A percentile compares a stretch with the other conserved stretches of the same genome.
These are phyloP conservation scores for Schwanniomyces pseudopolymorphus DNA, from an alignment of 805 yeast species.

Conservation along the genomic window DNA sequence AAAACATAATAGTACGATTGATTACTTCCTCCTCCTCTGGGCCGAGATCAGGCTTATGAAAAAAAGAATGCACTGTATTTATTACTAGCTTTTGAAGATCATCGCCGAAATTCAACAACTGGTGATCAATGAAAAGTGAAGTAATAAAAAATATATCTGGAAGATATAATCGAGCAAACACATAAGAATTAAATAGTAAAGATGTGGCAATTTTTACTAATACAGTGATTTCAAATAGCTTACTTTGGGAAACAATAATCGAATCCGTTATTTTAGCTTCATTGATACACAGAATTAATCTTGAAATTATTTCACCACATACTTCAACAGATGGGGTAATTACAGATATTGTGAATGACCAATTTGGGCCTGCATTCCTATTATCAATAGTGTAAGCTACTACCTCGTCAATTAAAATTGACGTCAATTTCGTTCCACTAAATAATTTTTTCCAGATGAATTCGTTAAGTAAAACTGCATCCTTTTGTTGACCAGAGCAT, in stretches of 20 bases:
- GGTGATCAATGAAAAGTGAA: conserved; percentile 56
- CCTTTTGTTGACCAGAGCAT: conserved; percentile 48
- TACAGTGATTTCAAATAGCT: conserved; percentile 72
- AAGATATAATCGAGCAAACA: conserved; percentile 60
- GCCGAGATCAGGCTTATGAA: conserved; percentile 54
- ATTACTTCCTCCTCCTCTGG: conserved; percentile 38
- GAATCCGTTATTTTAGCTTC: conserved; percentile 46
- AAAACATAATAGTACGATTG: conserved; percentile 44
- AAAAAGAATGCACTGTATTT: conserved; percentile 68
- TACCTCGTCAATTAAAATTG: conserved; percentile 67
- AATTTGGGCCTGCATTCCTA: conserved; percentile 70
- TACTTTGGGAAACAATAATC: conserved; percentile 39
- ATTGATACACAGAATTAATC: conserved; percentile 55
- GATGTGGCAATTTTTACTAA: conserved; percentile 62
- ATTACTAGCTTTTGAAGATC: conserved; percentile 61
- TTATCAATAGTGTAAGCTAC: conserved; percentile 72
- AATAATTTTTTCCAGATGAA: conserved; percentile 69
- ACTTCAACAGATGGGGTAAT: conserved; percentile 74
- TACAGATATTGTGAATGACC: conserved; percentile 63
- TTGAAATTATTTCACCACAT: conserved; percentile 60
- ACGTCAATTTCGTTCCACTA: conserved; percentile 56
- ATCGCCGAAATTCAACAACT: conserved; percentile 55
- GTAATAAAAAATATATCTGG: conserved; percentile 72
- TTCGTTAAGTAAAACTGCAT: conserved; percentile 54
- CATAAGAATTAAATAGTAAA: conserved; percentile 67